phyloP scores from a whole-genome alignment of 2,329 filamentous ascomycete species.

The Fusarium zealandicum region DNA sequence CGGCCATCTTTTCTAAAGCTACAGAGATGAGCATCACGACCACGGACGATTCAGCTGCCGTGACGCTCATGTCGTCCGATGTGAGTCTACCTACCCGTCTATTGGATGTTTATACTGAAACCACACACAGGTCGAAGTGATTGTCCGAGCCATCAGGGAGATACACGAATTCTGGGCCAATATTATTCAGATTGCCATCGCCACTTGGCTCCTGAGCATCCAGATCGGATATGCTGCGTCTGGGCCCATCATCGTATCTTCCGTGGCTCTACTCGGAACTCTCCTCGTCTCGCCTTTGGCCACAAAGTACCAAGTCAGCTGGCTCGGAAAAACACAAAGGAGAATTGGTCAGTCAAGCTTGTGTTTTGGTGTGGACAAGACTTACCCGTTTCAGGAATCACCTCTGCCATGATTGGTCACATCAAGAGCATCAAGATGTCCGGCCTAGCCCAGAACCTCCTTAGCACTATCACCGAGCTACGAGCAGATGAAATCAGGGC shows the following conservation, averaged over 20 bases:
- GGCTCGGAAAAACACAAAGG: slow-evolving; percentile 39
- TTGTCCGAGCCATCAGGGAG: slow-evolving; percentile 46
- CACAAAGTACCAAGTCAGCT: slow-evolving; percentile 41
- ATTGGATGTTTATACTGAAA: background rate
- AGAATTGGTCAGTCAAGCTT: slow-evolving; percentile 36
- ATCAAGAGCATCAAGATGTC: slow-evolving; percentile 55
- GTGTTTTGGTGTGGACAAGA: background rate
- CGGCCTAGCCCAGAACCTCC: slow-evolving; percentile 46
- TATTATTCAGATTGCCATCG: slow-evolving; percentile 45
- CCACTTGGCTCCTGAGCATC: slow-evolving; percentile 44
- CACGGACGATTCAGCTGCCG: slow-evolving; percentile 44
- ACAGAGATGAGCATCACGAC: slow-evolving; percentile 41
- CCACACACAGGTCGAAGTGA: slow-evolving; percentile 46
- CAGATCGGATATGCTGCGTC: slow-evolving; percentile 47
- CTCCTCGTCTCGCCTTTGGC: slow-evolving; percentile 40
- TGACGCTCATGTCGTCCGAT: slow-evolving; percentile 54
- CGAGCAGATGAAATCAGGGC: slow-evolving; percentile 48
- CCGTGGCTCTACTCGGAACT: slow-evolving; percentile 38
- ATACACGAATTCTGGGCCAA: slow-evolving; percentile 50
- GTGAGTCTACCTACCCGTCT: slow-evolving; percentile 24
- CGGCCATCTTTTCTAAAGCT: slow-evolving; percentile 46
- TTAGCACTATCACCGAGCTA: slow-evolving; percentile 39
- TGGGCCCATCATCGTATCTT: slow-evolving; percentile 45
- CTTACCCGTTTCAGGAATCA: slow-evolving; percentile 34
- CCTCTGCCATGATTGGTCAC: slow-evolving; percentile 47